Evolutionary conservation across 345 rosid genomes (phyloP).

Genomic region (Eucalyptus paniculata): DNA sequence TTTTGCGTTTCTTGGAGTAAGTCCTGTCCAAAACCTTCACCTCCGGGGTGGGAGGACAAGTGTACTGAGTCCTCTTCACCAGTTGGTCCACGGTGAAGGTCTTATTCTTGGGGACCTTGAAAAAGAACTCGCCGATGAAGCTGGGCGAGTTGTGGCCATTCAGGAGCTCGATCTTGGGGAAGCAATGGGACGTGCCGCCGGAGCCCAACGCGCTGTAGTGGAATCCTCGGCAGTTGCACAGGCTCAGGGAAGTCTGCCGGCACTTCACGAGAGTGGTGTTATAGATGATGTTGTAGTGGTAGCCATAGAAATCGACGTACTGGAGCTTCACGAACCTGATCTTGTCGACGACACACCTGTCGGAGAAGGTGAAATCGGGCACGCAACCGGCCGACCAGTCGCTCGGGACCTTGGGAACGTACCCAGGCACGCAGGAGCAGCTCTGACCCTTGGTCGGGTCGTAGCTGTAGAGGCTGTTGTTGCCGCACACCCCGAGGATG

Average conservation of each 20-base stretch:
- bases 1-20: too few species aligned
- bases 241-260: too few species aligned
- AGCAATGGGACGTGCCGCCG: too few species aligned
- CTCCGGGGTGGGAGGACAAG: not conserved
- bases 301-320: constrained; percentile 5
- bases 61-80: too few species aligned
- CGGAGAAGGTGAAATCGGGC: not conserved
- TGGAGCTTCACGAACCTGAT: not conserved
- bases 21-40: not conserved
- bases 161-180: too few species aligned
- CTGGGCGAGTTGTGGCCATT: too few species aligned
- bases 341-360: not conserved
- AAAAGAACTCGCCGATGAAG: too few species aligned
- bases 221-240: too few species aligned
- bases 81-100: too few species aligned
- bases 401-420: not conserved
- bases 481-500: constrained; percentile 17
- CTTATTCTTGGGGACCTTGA: too few species aligned
- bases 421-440: constrained; percentile 19
- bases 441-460: not conserved
- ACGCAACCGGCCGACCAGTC: constrained; percentile 19
- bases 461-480: constrained; percentile 10
- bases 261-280: not conserved
- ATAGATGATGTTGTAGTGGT: not conserved
- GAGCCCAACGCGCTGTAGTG: too few species aligned